Evolutionary conservation across 2,329 filamentous ascomycete species (phyloP).

Genomic region (Ilyonectria robusta): DNA sequence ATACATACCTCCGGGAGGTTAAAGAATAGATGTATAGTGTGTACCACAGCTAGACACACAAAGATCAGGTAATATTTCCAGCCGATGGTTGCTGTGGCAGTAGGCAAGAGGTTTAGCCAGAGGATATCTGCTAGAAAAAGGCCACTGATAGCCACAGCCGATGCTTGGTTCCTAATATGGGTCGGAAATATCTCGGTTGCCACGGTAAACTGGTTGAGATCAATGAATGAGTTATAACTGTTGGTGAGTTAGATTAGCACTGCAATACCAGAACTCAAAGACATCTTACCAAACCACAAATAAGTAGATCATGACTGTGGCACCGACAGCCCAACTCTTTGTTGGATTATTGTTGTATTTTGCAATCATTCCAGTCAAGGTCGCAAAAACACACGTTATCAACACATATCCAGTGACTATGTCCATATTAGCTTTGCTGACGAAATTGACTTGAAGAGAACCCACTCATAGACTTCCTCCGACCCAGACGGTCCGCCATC

Average conservation of each 20-base stretch:
- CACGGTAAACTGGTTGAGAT: conserved; percentile 18
- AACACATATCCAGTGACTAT: conserved; percentile 16
- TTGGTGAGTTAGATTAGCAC: not conserved
- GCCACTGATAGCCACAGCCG: conserved; percentile 14
- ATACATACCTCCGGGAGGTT: conserved; percentile 15
- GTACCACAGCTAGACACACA: conserved; percentile 9
- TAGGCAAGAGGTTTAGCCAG: conserved; percentile 14
- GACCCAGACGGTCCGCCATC: conserved; percentile 16
- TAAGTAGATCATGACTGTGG: conserved; percentile 13
- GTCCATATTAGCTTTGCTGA: not conserved
- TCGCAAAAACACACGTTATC: conserved; percentile 10
- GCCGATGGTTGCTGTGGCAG: conserved; percentile 10
- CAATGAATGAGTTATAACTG: conserved; percentile 19
- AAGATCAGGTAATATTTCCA: conserved; percentile 24
- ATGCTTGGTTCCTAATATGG: conserved; percentile 18
- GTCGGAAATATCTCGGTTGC: conserved; percentile 19
- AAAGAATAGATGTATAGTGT: conserved; percentile 8
- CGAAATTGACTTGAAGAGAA: not conserved
- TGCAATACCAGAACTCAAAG: not conserved
- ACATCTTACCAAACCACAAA: conserved; percentile 13
- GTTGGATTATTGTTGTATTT: conserved; percentile 20
- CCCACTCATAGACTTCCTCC: conserved; percentile 12
- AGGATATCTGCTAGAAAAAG: conserved; percentile 21
- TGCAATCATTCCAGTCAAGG: conserved; percentile 12
- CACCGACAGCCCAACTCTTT: conserved; percentile 12